Evolutionary conservation across 2,329 filamentous ascomycete genomes (phyloP), one percentile per base, ranked within the genome.

Genomic region (Fusarium duplospermum): DNA sequence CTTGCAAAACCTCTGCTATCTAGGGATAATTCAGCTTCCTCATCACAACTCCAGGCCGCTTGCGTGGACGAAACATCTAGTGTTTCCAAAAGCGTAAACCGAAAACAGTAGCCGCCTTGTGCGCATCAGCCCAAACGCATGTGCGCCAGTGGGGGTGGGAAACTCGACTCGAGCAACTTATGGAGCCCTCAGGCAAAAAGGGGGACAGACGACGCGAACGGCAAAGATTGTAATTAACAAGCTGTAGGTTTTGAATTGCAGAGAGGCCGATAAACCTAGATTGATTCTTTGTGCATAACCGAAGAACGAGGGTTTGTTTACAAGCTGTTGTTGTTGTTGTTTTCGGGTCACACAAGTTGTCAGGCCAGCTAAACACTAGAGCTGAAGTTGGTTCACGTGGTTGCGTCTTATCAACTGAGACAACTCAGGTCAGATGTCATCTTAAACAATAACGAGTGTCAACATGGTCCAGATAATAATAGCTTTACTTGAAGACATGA

Each of bases 151-250:
- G 68, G 64, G 64, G 61, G 68, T 11, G 10, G 38, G 20, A 45
- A 22, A 22, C 47, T 72, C 58, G 69, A 56, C 35, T 42, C 22
- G 27, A 62, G 16, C n/a, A 40, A 14, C 20, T 22, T 29, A 27
- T 67, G 36, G 45, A 50, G 64, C 45, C 45, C 54, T 24, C 9
- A 10, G 18, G 27, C 33, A 22, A 67, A 74, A 74, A 52, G 71
- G 71, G 71, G 40, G 18, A 52, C n/a, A 20, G 42, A 45, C 6
- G 42, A 56, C 42, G 57, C 45, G 31, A 59, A 67, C 58, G 47
- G 36, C 62, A 56, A 29, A 70, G 54, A 4, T 13, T 68, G 61
- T 33, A 69, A 70, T 70, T 63, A 58, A 63, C 45, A 58, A 58
- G 31, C 54, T 62, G 52, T 57, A 73, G 35, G 27, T 40, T 42